Conservation (phyloP, 164 flowering plant species). For the Santalum album region DNA sequence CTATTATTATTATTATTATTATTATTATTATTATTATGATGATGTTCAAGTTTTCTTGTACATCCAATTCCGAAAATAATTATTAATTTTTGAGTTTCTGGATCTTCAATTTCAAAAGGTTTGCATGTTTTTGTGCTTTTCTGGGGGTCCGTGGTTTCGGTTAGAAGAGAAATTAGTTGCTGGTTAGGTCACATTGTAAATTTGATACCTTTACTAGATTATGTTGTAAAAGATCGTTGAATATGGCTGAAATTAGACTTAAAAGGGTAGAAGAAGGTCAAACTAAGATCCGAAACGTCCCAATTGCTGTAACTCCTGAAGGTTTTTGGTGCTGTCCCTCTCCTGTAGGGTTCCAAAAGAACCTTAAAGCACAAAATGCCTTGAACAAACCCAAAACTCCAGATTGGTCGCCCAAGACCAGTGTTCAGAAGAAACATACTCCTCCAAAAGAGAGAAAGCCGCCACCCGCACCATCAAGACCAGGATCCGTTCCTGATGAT, state of each 20-base stretch:
- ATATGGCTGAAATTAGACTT: constrained; percentile 74
- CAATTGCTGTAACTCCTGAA: constrained; percentile 97
- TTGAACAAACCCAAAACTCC: constrained; percentile 51
- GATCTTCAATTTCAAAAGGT: background rate
- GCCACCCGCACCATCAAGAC: constrained; percentile 25
- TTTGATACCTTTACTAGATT: constrained; percentile 1
- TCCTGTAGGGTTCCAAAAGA: constrained; percentile 77
- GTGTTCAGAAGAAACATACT: constrained; percentile 41
- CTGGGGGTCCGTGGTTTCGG: background rate
- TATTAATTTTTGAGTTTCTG: background rate
- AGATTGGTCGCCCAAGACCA: constrained; percentile 34
- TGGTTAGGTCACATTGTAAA: background rate
- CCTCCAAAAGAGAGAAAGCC: constrained; percentile 36
- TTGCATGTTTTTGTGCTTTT: background rate
- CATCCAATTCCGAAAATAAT: too few species aligned
- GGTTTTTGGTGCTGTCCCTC: constrained; percentile 99
- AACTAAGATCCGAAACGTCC: constrained; percentile 76
- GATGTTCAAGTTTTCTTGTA: too few species aligned
- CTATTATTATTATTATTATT: too few species aligned
- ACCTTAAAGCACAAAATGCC: constrained; percentile 50
- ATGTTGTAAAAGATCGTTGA: constrained; percentile 7
- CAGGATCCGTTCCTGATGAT: constrained; percentile 31
- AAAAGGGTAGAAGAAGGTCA: constrained; percentile 62
- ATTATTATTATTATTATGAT: too few species aligned
- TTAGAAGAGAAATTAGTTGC: background rate